Evolutionary conservation across 2,329 filamentous ascomycete species (phyloP), one percentile per base, ranked within the genome.

Genomic region (Cladobotryum protrusum): DNA sequence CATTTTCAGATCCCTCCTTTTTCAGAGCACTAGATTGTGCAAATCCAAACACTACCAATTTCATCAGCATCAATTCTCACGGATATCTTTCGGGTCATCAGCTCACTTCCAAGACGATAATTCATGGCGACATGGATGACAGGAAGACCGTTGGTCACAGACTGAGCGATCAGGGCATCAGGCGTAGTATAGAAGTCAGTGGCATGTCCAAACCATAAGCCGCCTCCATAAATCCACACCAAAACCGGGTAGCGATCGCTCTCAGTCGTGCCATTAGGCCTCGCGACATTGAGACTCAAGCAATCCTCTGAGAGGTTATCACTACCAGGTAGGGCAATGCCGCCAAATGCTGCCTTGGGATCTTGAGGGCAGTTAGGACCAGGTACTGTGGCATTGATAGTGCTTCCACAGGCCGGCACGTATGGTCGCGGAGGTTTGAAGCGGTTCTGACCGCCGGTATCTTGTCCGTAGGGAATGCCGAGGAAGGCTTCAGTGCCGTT

Each of bases 401-500:
- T 58, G 20, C 59, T 62, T 5, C 69, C 69, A 3, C 60, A 54
- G 3, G 53, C 29, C 1, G 67, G 65, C 0, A 59, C 53, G 48
- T 65, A 66, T 1, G 65, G 61, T 35, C 59, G 55, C 2, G 74
- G 74, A 6, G 73, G 71, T 49, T 70, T 72, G 60, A 77, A 77
- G 43, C 74, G 66, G 44, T 72, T 68, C 20, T 57, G 54, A 9
- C 72, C 72, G 52, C 69, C 56, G 0, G 74, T 77, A 52, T 75
- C 72, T 45, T 73, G 57, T 4, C 69, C 74, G 43, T 73, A 77
- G 1, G 66, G 69, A 18, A 77, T 72, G n/a, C 67, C 68, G 4
- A 74, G 64, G 53, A 76, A 78, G 8, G 69, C 62, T 47, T 78
- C 74, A 35, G 76, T 63, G 18, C 65, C 69, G 52, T 72, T 73